A percentile compares a stretch with the other conserved stretches of the same genome.
phyloP scores from a whole-genome alignment of 257 asterid genomes.

The Jasminum sambac region DNA sequence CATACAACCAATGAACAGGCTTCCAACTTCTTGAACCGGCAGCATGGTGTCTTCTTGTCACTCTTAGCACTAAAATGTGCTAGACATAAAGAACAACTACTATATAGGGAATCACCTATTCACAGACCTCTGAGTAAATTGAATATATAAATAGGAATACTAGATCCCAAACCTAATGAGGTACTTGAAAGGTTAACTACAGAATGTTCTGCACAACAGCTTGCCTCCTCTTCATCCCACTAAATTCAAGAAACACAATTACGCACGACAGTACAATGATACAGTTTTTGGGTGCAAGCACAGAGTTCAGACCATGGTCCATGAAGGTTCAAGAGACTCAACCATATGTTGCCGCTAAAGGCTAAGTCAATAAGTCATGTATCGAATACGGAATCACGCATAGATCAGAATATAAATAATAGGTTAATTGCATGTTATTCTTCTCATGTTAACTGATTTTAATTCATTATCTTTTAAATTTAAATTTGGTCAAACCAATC shows the following conservation, averaged over 20 bases:
- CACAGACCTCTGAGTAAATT: not conserved
- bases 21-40: constrained; percentile 7
- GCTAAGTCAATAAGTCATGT: too few species aligned
- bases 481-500: too few species aligned
- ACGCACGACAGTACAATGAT: not conserved
- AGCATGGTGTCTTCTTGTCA: not conserved
- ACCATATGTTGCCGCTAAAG: not conserved
- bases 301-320: not conserved
- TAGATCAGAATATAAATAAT: too few species aligned
- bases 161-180: not conserved
- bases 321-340: not conserved
- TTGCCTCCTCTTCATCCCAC: not conserved
- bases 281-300: not conserved
- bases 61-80: constrained; percentile 9
- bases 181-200: not conserved
- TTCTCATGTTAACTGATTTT: too few species aligned
- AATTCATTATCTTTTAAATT: too few species aligned
- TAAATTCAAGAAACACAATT: not conserved
- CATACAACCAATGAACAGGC: constrained; percentile 14
- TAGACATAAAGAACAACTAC: not conserved
- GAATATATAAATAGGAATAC: not conserved
- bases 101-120: constrained; percentile 14
- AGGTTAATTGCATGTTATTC: too few species aligned
- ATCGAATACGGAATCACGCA: too few species aligned
- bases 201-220: not conserved